Evolutionary conservation across 2,329 filamentous ascomycete species (phyloP), one percentile per base, ranked within the genome.

Genomic region (Curvularia eragrostidis): DNA sequence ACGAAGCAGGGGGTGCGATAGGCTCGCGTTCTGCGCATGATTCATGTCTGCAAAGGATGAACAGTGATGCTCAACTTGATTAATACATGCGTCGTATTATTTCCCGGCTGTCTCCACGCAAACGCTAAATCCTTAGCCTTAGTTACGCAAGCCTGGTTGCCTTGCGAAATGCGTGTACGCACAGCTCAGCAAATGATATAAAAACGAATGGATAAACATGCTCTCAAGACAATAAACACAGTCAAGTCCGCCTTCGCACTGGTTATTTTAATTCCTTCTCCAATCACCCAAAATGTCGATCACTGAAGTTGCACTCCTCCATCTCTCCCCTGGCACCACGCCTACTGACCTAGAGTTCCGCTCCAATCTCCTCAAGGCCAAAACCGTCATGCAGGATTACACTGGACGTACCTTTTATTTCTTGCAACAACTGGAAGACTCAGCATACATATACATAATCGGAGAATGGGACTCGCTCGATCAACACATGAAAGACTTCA

Each of bases 251-350:
- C 3, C 5, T 23, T 41, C 2, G 6, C 1, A 36, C 1, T 36
- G 8, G 18, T 36, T 3, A 18, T 5, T 2, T 36, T 18, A 13
- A n/a, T 18, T 36, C 15, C 6, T 34, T 34, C 12, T 12, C 15
- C 15, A 5, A 8, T 7, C 15, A 36, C 15, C 34, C 34, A 41
- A 24, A 32, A 80, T 80, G 77, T 26, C 75, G 15, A 68, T 80
- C 51, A 82, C 80, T n/a, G 80, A 83, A 64, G 62, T 83, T 38
- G 80, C 80, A 3, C 75, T 79, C 34, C 72, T 82, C 5, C 76
- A 70, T 19, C 66, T 81, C 28, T 70, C 68, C 13, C 60, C 67
- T 28, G 60, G 63, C 34, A 64, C 62, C 38, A 61, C 65, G 18
- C 23, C 64, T 42, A 39, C 64, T 3, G 59, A 70, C 9, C 38